These are phyloP conservation scores for Lavandula angustifolia DNA, from an alignment of 257 asterid species.

Conservation along the genomic window DNA sequence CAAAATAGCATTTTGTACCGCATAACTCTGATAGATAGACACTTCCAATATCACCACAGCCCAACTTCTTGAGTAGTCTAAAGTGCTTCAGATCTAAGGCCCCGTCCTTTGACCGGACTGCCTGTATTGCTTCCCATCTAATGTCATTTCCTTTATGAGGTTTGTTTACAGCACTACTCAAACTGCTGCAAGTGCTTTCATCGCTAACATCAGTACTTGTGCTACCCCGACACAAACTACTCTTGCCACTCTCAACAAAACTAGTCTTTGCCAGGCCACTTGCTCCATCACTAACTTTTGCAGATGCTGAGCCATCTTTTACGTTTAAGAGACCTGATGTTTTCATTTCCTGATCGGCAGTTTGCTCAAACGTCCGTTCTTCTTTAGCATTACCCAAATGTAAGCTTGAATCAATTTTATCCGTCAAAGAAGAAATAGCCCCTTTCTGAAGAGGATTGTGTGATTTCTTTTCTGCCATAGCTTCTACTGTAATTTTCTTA, in stretches of 20 bases:
- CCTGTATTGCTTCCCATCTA: slow-evolving; percentile 82
- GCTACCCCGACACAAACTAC: slow-evolving; percentile 86
- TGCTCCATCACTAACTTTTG: slow-evolving; percentile 54
- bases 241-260: slow-evolving; percentile 74
- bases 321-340: slow-evolving; percentile 34
- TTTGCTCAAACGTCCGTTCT: slow-evolving; percentile 27
- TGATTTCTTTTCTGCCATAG: slow-evolving; percentile 28
- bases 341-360: slow-evolving; percentile 42
- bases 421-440: slow-evolving; percentile 38
- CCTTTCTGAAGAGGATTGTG: slow-evolving; percentile 38
- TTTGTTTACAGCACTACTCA: slow-evolving; percentile 68
- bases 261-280: slow-evolving; percentile 58
- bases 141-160: slow-evolving; percentile 78
- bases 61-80: slow-evolving; percentile 73
- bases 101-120: slow-evolving; percentile 64
- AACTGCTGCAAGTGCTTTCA: slow-evolving; percentile 75
- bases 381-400: slow-evolving; percentile 44
- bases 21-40: slow-evolving; percentile 76
- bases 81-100: slow-evolving; percentile 72
- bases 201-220: slow-evolving; percentile 76
- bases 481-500: slow-evolving; percentile 37
- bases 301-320: slow-evolving; percentile 49
- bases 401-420: slow-evolving; percentile 54
- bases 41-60: slow-evolving; percentile 83
- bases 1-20: slow-evolving; percentile 75